Evolutionary conservation across 495 filamentous ascomycete species (phyloP).

Genomic region (Trichocladium uniseriatum): DNA sequence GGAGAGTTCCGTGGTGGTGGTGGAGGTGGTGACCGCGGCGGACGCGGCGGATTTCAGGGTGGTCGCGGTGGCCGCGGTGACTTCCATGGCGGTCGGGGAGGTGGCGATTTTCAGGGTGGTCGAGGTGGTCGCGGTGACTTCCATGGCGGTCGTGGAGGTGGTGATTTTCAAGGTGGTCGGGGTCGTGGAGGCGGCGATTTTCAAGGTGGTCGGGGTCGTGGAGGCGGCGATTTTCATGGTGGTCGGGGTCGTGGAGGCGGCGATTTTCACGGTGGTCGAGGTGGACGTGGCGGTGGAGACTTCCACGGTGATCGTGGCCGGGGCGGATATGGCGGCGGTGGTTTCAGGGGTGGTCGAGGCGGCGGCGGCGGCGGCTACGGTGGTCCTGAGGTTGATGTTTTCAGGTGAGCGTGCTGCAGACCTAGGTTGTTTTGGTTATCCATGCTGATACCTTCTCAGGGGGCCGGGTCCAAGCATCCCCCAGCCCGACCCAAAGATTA

Average conservation of each 20-base stretch:
- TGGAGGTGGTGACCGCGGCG: slow-evolving; percentile 15
- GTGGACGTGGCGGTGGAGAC: slow-evolving; percentile 19
- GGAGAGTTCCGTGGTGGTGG: too few relatives aligned
- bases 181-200: too few relatives aligned
- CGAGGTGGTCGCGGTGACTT: slow-evolving; percentile 20
- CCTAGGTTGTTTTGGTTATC: neutral
- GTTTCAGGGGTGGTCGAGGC: slow-evolving; percentile 15
- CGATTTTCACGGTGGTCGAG: slow-evolving; percentile 2
- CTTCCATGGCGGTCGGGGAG: slow-evolving; percentile 10
- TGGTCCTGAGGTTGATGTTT: slow-evolving; percentile 20
- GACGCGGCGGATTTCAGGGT: slow-evolving; percentile 5
- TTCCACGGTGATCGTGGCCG: slow-evolving; percentile 16
- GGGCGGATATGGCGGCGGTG: slow-evolving; percentile 16
- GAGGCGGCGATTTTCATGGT: neutral
- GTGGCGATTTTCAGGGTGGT: slow-evolving; percentile 4
- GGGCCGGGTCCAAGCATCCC: slow-evolving; percentile 9
- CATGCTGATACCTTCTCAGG: slow-evolving; percentile 6
- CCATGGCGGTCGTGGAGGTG: slow-evolving; percentile 14
- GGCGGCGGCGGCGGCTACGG: slow-evolving; percentile 15
- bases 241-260: slow-evolving; percentile 11
- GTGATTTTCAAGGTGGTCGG: neutral
- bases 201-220: slow-evolving; percentile 9
- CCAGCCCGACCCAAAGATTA: slow-evolving; percentile 24
- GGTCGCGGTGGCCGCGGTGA: slow-evolving; percentile 16
- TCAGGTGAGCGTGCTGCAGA: slow-evolving; percentile 20